Evolutionary conservation across 2,329 filamentous ascomycete genomes (phyloP).

Genomic region (Hortaea werneckii): DNA sequence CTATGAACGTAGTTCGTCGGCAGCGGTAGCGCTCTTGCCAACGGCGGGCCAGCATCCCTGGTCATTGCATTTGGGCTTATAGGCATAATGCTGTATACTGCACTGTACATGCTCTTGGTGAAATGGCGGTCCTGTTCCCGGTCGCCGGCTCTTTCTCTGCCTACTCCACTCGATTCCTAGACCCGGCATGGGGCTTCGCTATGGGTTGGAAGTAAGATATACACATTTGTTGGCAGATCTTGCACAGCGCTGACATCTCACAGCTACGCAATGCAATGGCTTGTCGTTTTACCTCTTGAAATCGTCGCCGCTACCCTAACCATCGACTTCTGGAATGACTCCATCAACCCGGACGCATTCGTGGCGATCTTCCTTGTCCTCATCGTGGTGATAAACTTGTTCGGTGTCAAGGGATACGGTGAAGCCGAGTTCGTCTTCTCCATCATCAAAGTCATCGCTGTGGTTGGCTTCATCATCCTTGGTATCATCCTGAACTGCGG

Average conservation of each 20-base stretch:
- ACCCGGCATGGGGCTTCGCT: slow-evolving; percentile 52
- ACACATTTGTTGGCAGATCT: slow-evolving; percentile 31
- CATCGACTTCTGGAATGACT: slow-evolving; percentile 15
- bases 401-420: slow-evolving; percentile 55
- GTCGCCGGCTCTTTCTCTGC: slow-evolving; percentile 86
- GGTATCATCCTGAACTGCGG: slow-evolving; percentile 80
- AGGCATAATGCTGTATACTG: slow-evolving; percentile 68
- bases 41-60: slow-evolving; percentile 68
- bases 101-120: slow-evolving; percentile 82
- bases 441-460: slow-evolving; percentile 65
- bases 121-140: slow-evolving; percentile 82
- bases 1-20: slow-evolving; percentile 10
- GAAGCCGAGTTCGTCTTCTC: slow-evolving; percentile 31
- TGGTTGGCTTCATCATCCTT: slow-evolving; percentile 81
- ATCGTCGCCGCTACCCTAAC: slow-evolving; percentile 19
- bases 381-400: slow-evolving; percentile 75
- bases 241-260: slow-evolving; percentile 1
- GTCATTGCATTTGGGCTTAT: slow-evolving; percentile 57
- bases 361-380: slow-evolving; percentile 69
- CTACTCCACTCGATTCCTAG: slow-evolving; percentile 83
- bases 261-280: slow-evolving; percentile 15
- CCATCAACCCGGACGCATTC: slow-evolving; percentile 60
- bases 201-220: slow-evolving; percentile 17
- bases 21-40: slow-evolving; percentile 40
- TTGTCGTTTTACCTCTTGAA: slow-evolving; percentile 18